phyloP scores from a whole-genome alignment of 2,329 filamentous ascomycete genomes.

The Aspergillus pseudoglaucus region DNA sequence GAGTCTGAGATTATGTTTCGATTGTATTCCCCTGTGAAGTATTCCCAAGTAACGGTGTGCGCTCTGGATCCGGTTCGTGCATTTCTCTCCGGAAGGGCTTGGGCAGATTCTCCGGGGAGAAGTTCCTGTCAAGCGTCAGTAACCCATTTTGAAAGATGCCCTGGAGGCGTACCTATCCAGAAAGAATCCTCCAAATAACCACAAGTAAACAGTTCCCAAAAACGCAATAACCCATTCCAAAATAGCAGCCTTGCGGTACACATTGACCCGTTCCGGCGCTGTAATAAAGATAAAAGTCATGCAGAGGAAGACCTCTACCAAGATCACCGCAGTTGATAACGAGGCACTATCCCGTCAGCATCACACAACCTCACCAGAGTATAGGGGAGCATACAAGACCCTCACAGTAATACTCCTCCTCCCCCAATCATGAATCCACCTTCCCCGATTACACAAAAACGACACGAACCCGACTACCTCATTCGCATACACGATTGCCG shows the following conservation, averaged over 20 bases:
- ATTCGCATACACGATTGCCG: conserved; percentile 16
- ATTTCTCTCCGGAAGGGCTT: neutral
- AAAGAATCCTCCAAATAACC: conserved; percentile 17
- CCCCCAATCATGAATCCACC: conserved; percentile 9
- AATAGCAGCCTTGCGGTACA: conserved; percentile 11
- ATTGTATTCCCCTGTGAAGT: neutral
- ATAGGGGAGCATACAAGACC: conserved; percentile 10
- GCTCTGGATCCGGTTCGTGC: conserved; percentile 3
- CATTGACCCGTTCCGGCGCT: conserved; percentile 4
- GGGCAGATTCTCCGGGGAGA: conserved; percentile 1
- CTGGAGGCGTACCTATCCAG: conserved; percentile 11
- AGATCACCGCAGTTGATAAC: conserved; percentile 14
- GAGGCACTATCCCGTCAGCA: conserved; percentile 8
- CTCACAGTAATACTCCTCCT: conserved; percentile 10
- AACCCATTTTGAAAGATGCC: neutral
- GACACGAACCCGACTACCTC: conserved; percentile 14
- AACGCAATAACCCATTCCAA: conserved; percentile 18
- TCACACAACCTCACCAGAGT: neutral
- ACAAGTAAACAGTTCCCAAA: conserved; percentile 13
- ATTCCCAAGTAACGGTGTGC: neutral
- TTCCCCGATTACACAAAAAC: conserved; percentile 9
- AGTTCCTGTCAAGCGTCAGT: neutral
- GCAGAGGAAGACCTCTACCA: conserved; percentile 12
- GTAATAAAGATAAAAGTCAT: conserved; percentile 13
- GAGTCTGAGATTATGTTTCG: neutral